Conservation (phyloP, 495 filamentous ascomycete genomes). For the Filosporella fistucella region DNA sequence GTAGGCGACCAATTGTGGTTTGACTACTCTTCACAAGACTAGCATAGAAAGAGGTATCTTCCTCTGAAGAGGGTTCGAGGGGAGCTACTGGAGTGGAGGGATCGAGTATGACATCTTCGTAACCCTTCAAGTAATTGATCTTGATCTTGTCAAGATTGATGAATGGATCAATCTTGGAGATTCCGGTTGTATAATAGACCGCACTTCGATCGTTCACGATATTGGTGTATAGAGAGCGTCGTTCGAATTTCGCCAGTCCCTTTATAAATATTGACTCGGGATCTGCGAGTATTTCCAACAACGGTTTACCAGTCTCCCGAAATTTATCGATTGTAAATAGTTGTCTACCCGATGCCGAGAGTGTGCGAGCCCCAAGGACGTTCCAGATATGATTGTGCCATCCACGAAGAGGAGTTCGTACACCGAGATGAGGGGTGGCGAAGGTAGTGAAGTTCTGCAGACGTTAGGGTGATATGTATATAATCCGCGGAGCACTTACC, state of each 20-base stretch:
- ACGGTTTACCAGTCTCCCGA: constrained; percentile 70
- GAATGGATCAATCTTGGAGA: constrained; percentile 73
- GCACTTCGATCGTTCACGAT: constrained; percentile 78
- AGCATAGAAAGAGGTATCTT: constrained; percentile 9
- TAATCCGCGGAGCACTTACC: constrained; percentile 27
- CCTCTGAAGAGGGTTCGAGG: constrained; percentile 19
- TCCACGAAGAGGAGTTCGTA: constrained; percentile 68
- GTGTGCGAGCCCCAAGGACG: constrained; percentile 65
- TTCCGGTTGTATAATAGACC: constrained; percentile 74
- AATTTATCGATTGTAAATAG: constrained; percentile 85
- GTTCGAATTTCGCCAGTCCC: constrained; percentile 68
- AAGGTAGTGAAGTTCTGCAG: constrained; percentile 86
- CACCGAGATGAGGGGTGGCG: constrained; percentile 84
- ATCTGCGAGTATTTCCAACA: constrained; percentile 79
- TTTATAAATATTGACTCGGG: constrained; percentile 81
- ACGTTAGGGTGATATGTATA: constrained; percentile 1
- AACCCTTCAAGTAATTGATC: constrained; percentile 68
- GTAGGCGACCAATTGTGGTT: constrained; percentile 33
- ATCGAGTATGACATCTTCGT: constrained; percentile 74
- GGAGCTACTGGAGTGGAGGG: constrained; percentile 55
- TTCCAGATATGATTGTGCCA: constrained; percentile 66
- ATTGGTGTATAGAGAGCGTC: constrained; percentile 76
- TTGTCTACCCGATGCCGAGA: constrained; percentile 80
- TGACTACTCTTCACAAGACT: constrained; percentile 21
- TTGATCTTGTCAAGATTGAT: constrained; percentile 56